These are phyloP conservation scores for Candolleomyces aberdarensis DNA, from an alignment of 768 basidiomycete species.

Conservation along the genomic window DNA sequence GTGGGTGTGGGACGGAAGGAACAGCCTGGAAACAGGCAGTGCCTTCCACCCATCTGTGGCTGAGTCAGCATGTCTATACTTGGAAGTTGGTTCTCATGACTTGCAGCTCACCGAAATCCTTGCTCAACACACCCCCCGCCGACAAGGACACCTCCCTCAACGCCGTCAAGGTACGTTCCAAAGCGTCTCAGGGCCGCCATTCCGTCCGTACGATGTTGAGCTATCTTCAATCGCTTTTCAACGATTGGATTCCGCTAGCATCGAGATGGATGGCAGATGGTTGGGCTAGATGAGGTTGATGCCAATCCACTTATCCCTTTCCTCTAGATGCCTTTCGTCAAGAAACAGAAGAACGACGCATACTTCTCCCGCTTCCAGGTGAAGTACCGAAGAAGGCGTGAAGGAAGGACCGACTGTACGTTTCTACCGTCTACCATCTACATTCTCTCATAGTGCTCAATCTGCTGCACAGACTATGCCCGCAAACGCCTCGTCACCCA, in stretches of 20 bases:
- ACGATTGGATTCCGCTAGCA: constrained; percentile 3
- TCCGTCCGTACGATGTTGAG: not conserved
- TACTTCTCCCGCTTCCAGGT: constrained; percentile 99
- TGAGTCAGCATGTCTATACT: not conserved
- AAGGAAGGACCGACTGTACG: constrained; percentile 97
- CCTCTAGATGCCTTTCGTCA: constrained; percentile 89
- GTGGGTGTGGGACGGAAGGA: not conserved
- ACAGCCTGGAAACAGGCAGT: not conserved
- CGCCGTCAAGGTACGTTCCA: not conserved
- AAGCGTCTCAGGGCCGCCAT: not conserved
- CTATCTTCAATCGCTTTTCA: not conserved
- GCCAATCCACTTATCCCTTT: not conserved
- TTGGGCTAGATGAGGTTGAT: constrained; percentile 29
- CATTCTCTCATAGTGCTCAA: constrained; percentile 4
- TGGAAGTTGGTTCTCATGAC: not conserved
- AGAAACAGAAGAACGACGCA: constrained; percentile 92
- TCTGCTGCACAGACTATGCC: constrained; percentile 75
- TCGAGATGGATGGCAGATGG: constrained; percentile 32
- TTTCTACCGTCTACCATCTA: constrained; percentile 20
- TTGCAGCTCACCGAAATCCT: not conserved
- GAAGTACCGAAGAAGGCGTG: constrained; percentile 95
- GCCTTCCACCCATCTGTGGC: not conserved
- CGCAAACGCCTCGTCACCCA: constrained; percentile 96
- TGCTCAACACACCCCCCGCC: no score
- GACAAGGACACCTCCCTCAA: not conserved